These are phyloP conservation scores for Gamarada debralockiae DNA, from an alignment of 495 filamentous ascomycete genomes.

Conservation along the genomic window DNA sequence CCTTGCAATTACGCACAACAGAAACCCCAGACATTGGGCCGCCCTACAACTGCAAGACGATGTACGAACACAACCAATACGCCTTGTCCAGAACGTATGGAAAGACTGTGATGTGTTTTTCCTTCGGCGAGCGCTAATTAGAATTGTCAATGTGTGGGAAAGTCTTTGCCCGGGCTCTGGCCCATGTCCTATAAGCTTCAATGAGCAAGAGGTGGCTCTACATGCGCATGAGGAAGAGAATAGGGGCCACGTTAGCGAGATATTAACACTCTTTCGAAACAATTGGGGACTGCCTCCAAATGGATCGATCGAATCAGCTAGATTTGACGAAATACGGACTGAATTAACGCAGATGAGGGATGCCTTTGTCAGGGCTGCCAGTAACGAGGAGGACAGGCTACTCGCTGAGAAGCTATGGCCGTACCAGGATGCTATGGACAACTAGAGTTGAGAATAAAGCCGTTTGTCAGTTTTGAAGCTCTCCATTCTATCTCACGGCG, in stretches of 20 bases:
- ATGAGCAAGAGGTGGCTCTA: slow-evolving; percentile 25
- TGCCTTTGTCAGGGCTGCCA: slow-evolving; percentile 24
- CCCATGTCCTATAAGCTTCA: slow-evolving; percentile 34
- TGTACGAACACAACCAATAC: slow-evolving; percentile 11
- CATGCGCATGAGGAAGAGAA: slow-evolving; percentile 28
- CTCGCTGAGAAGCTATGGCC: slow-evolving; percentile 31
- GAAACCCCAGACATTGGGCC: slow-evolving; percentile 29
- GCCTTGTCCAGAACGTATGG: slow-evolving; percentile 21
- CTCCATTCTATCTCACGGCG: too few species aligned
- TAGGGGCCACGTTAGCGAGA: slow-evolving; percentile 6
- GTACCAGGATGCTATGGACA: slow-evolving; percentile 28
- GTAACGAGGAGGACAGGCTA: slow-evolving; percentile 26
- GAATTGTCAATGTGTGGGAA: slow-evolving; percentile 25
- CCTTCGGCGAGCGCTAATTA: slow-evolving; percentile 30
- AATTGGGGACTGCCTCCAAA: slow-evolving; percentile 16
- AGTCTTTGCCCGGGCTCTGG: slow-evolving; percentile 21
- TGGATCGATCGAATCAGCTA: slow-evolving; percentile 11
- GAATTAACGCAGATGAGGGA: slow-evolving; percentile 23
- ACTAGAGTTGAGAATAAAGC: slow-evolving; percentile 10
- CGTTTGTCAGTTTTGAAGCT: too few species aligned
- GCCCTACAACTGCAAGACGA: slow-evolving; percentile 23
- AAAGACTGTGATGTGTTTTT: slow-evolving; percentile 31
- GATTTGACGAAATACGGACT: slow-evolving; percentile 13
- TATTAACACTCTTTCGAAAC: slow-evolving; percentile 16
- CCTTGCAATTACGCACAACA: slow-evolving; percentile 25